These are phyloP conservation scores for Panicum miliaceum DNA, from an alignment of 176 grass and related monocot genomes.

Conservation along the genomic window DNA sequence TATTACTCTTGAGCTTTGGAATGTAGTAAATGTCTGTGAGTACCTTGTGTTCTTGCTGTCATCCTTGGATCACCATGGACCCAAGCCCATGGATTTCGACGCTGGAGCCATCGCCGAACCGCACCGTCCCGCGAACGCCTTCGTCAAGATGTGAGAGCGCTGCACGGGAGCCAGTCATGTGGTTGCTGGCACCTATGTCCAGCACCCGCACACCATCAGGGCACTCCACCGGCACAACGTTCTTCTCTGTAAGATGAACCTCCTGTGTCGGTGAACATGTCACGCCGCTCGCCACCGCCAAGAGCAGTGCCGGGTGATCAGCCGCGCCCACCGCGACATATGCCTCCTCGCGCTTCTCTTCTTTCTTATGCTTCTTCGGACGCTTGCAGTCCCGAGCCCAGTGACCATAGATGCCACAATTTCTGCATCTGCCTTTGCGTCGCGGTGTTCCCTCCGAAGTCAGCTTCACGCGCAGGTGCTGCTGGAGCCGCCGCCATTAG, in stretches of 20 bases:
- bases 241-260: neutral
- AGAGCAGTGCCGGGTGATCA: neutral
- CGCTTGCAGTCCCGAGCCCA: no score
- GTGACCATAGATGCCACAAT: no score
- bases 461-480: neutral
- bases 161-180: neutral
- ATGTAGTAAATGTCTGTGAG: neutral
- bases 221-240: neutral
- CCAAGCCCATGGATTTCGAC: neutral
- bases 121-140: neutral
- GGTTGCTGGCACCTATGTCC: neutral
- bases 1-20: neutral
- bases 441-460: neutral
- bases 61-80: neutral
- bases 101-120: neutral
- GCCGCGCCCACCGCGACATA: neutral
- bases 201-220: neutral
- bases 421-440: no score
- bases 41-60: neutral
- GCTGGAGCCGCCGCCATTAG: neutral
- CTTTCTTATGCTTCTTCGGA: neutral
- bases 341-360: neutral
- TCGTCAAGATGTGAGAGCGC: neutral
- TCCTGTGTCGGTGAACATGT: neutral
- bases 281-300: neutral